Percentiles rank a stretch among this genome's conserved stretches.
Conservation (phyloP, 179 eudicot species). For the Beta macrorhiza region DNA sequence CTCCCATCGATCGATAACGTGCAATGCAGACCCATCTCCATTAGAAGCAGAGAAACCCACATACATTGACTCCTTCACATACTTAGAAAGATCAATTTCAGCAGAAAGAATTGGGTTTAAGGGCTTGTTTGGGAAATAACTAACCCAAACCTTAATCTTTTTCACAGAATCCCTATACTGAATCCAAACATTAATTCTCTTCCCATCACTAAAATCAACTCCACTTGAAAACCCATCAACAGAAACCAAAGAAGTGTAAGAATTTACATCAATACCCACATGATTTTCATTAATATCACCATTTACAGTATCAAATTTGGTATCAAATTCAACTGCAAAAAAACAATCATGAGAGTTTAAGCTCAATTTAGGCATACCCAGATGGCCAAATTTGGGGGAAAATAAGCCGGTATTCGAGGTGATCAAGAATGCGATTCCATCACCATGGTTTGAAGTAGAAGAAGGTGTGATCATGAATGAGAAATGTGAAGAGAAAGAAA, state of each 20-base stretch:
- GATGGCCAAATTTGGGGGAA: constrained; percentile 26
- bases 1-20: constrained; percentile 43
- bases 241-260: constrained; percentile 37
- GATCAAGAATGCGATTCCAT: constrained; percentile 60
- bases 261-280: constrained; percentile 50
- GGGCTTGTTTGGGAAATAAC: constrained; percentile 42
- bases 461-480: constrained; percentile 47
- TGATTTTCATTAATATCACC: constrained; percentile 51
- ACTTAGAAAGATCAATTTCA: constrained; percentile 44
- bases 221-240: constrained; percentile 42
- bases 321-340: constrained; percentile 69
- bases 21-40: constrained; percentile 42
- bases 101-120: constrained; percentile 37
- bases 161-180: constrained; percentile 47
- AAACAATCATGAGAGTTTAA: constrained; percentile 36
- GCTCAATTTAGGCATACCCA: constrained; percentile 51
- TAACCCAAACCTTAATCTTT: constrained; percentile 49
- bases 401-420: constrained; percentile 33
- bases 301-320: constrained; percentile 35
- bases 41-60: constrained; percentile 64
- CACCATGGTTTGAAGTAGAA: constrained; percentile 47
- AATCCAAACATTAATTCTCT: constrained; percentile 52
- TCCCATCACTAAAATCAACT: constrained; percentile 48
- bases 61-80: constrained; percentile 54
- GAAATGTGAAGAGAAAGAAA: constrained; percentile 50